phyloP scores from a whole-genome alignment of 495 filamentous ascomycete genomes.

The Pyrenula massariospora region DNA sequence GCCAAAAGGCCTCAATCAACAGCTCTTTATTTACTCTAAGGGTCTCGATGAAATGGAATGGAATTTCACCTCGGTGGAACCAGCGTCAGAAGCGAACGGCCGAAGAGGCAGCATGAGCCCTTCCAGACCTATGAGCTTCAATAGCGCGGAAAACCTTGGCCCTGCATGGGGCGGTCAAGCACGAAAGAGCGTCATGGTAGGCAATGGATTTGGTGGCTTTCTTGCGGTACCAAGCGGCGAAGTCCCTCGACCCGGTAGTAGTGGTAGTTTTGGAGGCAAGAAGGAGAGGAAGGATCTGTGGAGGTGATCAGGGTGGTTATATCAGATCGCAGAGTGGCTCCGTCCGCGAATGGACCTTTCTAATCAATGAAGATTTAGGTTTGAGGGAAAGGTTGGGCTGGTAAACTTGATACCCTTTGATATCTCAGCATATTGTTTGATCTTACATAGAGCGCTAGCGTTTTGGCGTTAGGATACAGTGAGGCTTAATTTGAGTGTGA shows the following conservation, averaged over 20 bases:
- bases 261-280: conserved; percentile 14
- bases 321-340: too few species aligned
- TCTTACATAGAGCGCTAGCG: background rate
- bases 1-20: conserved; percentile 40
- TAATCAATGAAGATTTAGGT: too few species aligned
- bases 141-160: conserved; percentile 36
- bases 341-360: too few species aligned
- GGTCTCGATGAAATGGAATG: conserved; percentile 76
- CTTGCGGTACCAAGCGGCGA: conserved; percentile 60
- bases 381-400: too few species aligned
- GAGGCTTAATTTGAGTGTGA: too few species aligned
- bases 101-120: conserved; percentile 18
- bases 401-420: background rate
- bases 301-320: conserved; percentile 18
- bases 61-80: conserved; percentile 58
- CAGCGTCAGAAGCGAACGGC: conserved; percentile 19
- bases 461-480: too few species aligned
- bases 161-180: conserved; percentile 50
- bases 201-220: conserved; percentile 73
- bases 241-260: conserved; percentile 21
- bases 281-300: conserved; percentile 31
- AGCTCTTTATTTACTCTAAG: conserved; percentile 76
- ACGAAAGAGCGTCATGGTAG: conserved; percentile 51
- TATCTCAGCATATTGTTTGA: too few species aligned
- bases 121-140: conserved; percentile 43